Evolutionary conservation across 2,329 filamentous ascomycete genomes (phyloP), one percentile per base, ranked within the genome.

Genomic region (Colletotrichum costaricense): DNA sequence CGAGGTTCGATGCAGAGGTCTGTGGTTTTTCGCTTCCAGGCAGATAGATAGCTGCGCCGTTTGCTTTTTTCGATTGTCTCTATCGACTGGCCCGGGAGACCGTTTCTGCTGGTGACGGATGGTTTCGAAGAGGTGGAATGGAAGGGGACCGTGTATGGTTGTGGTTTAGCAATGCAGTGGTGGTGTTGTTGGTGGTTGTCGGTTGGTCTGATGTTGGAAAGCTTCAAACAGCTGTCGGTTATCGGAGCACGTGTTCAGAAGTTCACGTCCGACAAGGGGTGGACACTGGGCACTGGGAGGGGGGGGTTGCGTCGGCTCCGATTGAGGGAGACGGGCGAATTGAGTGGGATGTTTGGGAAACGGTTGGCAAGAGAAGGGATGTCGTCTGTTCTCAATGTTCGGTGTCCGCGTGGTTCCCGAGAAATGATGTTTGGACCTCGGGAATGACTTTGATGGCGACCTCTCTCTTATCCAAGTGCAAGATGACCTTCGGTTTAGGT

Each of bases 191-290:
- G 14, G 14, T 55, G 52, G 52, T 46, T 30, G 63, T 19, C 16
- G 24, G 63, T 65, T 65, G 67, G 60, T 73, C 71, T 71, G 71
- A 71, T 73, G 71, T 73, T 26, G 71, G 54, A 57, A 49, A 73
- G 67, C 71, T 62, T 62, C 62, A 57, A 58, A 49, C 66, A 63
- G 59, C 59, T 62, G 63, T 66, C 28, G 66, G 55, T 70, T 54
- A 62, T 63, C 56, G 55, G 67, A 73, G 71, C 71, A 73, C 71
- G 71, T 73, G 71, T 71, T 73, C 71, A 49, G 56, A 71, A 58
- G 55, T 42, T 62, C 62, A 49, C 49, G 58, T 52, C 58, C 59
- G 52, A 67, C 68, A 68, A 46, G 69, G 69, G 64, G 46, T 30
- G 42, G 30, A 3, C 38, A 42, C 38, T 42, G 38, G 38, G 14